Percentiles rank a stretch among this genome's conserved stretches.
Conservation (phyloP, 1,139 yeast genomes). For the Candida buenavistaensis region DNA sequence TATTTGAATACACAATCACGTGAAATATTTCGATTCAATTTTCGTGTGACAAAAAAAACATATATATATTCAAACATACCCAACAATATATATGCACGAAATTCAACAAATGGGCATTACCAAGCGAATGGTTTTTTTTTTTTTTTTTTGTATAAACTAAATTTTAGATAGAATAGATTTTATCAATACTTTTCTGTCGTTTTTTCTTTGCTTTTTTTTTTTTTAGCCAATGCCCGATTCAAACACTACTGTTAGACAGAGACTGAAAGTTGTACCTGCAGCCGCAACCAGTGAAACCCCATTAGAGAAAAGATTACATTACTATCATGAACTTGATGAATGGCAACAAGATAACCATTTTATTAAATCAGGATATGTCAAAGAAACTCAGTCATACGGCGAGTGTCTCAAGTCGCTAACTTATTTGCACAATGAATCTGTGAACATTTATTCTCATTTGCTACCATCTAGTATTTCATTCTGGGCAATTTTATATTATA, state of each 20-base stretch:
- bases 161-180: neutral
- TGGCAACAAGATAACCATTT: slow-evolving; percentile 91
- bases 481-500: slow-evolving; percentile 21
- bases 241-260: slow-evolving; percentile 3
- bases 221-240: slow-evolving; percentile 3
- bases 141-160: neutral
- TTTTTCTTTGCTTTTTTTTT: neutral
- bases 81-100: no score
- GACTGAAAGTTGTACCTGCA: neutral
- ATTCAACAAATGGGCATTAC: no score
- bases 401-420: slow-evolving; percentile 57
- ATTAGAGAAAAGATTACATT: slow-evolving; percentile 17
- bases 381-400: slow-evolving; percentile 56
- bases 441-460: slow-evolving; percentile 80
- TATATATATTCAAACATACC: no score
- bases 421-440: slow-evolving; percentile 81
- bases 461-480: slow-evolving; percentile 58
- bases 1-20: no score
- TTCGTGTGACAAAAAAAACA: no score
- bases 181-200: neutral
- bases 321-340: slow-evolving; percentile 53
- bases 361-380: slow-evolving; percentile 74
- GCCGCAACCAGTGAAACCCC: slow-evolving; percentile 4
- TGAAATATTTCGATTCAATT: no score
- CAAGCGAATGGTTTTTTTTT: no score